Conservation (phyloP, 208 protist species). For the Angomonas deanei region DNA sequence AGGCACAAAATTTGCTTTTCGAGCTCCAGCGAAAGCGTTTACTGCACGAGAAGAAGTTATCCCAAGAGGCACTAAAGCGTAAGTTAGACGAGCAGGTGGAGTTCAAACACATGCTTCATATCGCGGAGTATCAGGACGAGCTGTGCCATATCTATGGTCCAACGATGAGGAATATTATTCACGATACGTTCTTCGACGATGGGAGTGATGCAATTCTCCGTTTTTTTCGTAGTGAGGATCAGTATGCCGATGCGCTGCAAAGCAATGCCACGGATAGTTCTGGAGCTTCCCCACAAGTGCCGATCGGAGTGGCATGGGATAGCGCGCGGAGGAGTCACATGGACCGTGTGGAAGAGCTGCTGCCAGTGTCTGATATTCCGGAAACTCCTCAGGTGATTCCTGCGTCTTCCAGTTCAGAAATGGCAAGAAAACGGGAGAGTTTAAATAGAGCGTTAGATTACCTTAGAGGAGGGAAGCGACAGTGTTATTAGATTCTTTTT, state of each 20-base stretch:
- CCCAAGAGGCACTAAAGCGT: conserved; percentile 15
- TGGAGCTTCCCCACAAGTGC: too few relatives aligned
- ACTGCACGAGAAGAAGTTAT: conserved; percentile 15
- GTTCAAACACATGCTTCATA: conserved; percentile 24
- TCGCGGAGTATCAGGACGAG: conserved; percentile 48
- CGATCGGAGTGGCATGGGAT: neutral
- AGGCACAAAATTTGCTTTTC: conserved; percentile 27
- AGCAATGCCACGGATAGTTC: neutral
- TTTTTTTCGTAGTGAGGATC: too few relatives aligned
- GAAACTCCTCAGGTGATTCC: neutral
- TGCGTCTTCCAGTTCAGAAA: neutral
- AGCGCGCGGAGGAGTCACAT: neutral
- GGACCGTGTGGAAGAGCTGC: neutral
- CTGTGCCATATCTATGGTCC: conserved; percentile 50
- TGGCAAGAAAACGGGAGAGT: conserved; percentile 9
- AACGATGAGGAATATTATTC: conserved; percentile 36
- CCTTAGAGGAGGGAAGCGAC: conserved; percentile 6
- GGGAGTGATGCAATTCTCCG: conserved; percentile 20
- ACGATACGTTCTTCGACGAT: conserved; percentile 35
- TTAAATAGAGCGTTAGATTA: conserved; percentile 21
- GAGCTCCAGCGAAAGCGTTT: conserved; percentile 30
- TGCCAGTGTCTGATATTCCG: neutral
- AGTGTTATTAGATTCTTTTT: conserved; percentile 5
- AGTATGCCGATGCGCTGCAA: conserved; percentile 7
- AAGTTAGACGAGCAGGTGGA: conserved; percentile 45